Percentiles rank a stretch among this genome's conserved stretches.
Conservation (phyloP, 1,139 yeast species). For the Pneumocystis canis region DNA sequence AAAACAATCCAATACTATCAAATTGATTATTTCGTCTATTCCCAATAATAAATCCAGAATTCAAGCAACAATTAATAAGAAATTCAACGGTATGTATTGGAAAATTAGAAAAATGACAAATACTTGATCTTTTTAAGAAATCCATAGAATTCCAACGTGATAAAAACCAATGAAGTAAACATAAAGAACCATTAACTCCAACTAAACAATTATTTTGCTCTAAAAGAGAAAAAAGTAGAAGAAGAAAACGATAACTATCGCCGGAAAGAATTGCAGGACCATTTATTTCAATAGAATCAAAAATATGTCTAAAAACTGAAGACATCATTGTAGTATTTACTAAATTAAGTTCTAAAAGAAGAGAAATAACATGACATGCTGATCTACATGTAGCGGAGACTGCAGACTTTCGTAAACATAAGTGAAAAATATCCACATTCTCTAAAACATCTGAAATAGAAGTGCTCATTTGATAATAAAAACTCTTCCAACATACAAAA, state of each 20-base stretch:
- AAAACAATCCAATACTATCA: background rate
- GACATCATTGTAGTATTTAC: background rate
- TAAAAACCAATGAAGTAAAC: background rate
- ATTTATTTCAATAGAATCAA: background rate
- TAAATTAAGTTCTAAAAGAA: background rate
- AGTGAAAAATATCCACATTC: background rate
- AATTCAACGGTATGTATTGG: background rate
- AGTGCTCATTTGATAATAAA: background rate
- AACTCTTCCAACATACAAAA: background rate
- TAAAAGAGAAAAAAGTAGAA: background rate
- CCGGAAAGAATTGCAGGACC: background rate
- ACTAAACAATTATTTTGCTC: background rate
- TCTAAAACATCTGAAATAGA: background rate
- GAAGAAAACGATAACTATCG: background rate
- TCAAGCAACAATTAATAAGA: background rate
- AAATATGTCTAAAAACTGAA: background rate
- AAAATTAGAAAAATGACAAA: background rate
- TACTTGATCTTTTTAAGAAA: background rate
- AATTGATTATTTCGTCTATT: background rate
- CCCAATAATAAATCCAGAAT: background rate
- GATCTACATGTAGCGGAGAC: background rate
- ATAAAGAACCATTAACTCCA: background rate
- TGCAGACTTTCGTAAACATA: background rate
- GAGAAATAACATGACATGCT: background rate
- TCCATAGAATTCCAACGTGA: background rate